These are phyloP conservation scores for Colletotrichum eremochloae DNA, from an alignment of 2,329 filamentous ascomycete genomes.

Conservation along the genomic window DNA sequence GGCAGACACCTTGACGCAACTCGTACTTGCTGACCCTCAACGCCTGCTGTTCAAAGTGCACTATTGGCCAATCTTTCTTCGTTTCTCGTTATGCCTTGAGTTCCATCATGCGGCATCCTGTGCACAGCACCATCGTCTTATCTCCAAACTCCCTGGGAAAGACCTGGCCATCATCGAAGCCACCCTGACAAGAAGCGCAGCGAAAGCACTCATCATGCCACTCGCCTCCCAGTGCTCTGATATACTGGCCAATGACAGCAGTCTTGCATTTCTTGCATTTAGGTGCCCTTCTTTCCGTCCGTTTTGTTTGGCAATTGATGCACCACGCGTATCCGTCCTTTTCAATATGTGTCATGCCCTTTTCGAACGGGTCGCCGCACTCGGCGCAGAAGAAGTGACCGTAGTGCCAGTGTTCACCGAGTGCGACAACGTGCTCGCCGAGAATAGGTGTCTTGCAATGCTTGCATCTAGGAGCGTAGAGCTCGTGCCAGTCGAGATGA, in stretches of 20 bases:
- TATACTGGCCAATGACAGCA: constrained; percentile 89
- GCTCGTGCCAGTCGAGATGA: constrained; percentile 98
- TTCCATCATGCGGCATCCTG: constrained; percentile 70
- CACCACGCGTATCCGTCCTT: constrained; percentile 99
- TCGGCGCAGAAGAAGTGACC: constrained; percentile 99
- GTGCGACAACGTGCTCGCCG: constrained; percentile 92
- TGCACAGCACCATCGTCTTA: constrained; percentile 66
- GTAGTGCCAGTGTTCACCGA: constrained; percentile 95
- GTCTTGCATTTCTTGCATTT: constrained; percentile 89
- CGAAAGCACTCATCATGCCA: constrained; percentile 96
- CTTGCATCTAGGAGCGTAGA: constrained; percentile 92
- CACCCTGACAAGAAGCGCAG: constrained; percentile 74
- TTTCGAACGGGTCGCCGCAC: constrained; percentile 94
- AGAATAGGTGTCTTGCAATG: constrained; percentile 97
- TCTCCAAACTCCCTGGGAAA: constrained; percentile 65
- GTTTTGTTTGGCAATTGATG: constrained; percentile 89
- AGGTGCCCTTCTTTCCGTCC: constrained; percentile 87
- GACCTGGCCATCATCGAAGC: constrained; percentile 75
- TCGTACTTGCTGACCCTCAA: not conserved
- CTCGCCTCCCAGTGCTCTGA: constrained; percentile 89
- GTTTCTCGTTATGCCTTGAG: constrained; percentile 64
- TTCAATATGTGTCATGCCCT: constrained; percentile 81
- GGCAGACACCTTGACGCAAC: not conserved
- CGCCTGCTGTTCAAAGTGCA: not conserved
- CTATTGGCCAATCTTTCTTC: not conserved